A percentile compares a stretch with the other conserved stretches of the same genome.
phyloP scores from a whole-genome alignment of 768 basidiomycete genomes.

The Rhodosporidiobolus odoratus region DNA sequence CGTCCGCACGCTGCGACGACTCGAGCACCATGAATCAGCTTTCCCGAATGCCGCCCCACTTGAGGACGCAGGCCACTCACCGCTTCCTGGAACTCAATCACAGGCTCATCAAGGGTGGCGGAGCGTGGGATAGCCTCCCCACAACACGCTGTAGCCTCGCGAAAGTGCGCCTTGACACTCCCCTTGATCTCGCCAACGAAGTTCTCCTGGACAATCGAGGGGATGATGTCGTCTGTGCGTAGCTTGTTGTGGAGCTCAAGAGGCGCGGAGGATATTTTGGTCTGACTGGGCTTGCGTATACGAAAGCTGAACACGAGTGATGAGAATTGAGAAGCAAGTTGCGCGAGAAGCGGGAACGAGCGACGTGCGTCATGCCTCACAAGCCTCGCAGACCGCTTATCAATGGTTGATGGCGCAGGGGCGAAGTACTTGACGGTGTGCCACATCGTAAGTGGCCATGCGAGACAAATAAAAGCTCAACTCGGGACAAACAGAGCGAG shows the following conservation, averaged over 20 bases:
- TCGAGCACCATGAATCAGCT: neutral
- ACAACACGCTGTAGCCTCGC: neutral
- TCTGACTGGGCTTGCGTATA: neutral
- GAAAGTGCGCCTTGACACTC: conserved; percentile 6
- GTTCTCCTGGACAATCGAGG: conserved; percentile 2
- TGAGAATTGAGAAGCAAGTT: too few relatives aligned
- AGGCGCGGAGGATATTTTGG: neutral
- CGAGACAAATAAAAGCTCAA: too few relatives aligned
- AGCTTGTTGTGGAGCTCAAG: neutral
- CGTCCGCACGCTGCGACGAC: conserved; percentile 8
- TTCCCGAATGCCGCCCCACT: neutral
- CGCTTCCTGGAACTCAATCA: conserved; percentile 26
- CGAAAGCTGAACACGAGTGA: neutral
- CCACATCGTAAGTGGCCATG: too few relatives aligned
- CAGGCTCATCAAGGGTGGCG: conserved; percentile 9
- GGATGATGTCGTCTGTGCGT: conserved; percentile 13
- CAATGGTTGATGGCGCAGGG: too few relatives aligned
- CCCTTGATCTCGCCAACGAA: neutral
- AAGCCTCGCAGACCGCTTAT: too few relatives aligned
- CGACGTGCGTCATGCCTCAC: too few relatives aligned
- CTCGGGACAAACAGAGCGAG: too few relatives aligned
- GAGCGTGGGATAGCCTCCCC: conserved; percentile 5
- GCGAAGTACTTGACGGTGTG: too few relatives aligned
- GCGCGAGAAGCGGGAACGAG: too few relatives aligned
- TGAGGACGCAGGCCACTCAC: conserved; percentile 1